These are phyloP conservation scores for Ophiocordyceps camponoti-floridani DNA, from an alignment of 2,329 filamentous ascomycete genomes.

Conservation along the genomic window DNA sequence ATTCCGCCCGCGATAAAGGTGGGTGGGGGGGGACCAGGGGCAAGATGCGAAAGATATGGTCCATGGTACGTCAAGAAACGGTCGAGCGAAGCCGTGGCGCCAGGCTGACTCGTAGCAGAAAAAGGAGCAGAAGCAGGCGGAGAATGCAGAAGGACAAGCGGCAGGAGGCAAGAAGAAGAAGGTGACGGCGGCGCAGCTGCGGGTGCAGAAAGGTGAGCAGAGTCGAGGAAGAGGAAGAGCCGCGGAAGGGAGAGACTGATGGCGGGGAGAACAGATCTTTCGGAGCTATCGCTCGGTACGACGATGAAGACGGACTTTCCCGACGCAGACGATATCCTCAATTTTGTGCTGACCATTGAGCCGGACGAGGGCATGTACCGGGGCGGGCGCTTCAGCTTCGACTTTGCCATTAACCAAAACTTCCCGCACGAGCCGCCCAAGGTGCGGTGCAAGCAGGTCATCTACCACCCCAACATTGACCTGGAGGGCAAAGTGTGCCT, in stretches of 20 bases:
- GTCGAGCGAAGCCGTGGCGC: not conserved
- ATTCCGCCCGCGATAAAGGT: too few species aligned
- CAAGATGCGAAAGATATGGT: slow-evolving; percentile 98
- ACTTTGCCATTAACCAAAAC: slow-evolving; percentile 80
- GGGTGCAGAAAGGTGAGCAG: slow-evolving; percentile 73
- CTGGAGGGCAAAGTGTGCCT: slow-evolving; percentile 94
- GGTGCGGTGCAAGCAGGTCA: slow-evolving; percentile 93
- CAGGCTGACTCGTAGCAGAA: slow-evolving; percentile 34
- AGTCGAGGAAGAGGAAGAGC: not conserved
- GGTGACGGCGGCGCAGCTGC: slow-evolving; percentile 86
- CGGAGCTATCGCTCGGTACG: slow-evolving; percentile 58
- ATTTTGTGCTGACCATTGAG: slow-evolving; percentile 66
- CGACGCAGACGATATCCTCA: slow-evolving; percentile 70
- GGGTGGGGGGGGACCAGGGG: not conserved
- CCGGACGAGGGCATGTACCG: slow-evolving; percentile 84
- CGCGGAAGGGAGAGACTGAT: too few species aligned
- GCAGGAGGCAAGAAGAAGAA: slow-evolving; percentile 86
- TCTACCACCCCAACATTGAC: slow-evolving; percentile 98
- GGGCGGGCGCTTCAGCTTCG: slow-evolving; percentile 72
- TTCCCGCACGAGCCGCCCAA: slow-evolving; percentile 97
- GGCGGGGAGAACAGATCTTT: slow-evolving; percentile 40
- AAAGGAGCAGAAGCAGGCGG: slow-evolving; percentile 91
- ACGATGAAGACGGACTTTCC: slow-evolving; percentile 73
- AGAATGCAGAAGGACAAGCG: slow-evolving; percentile 56
- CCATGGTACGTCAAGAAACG: slow-evolving; percentile 46